Conservation (phyloP, 345 rosid species). For the Geranium rotundifolium region DNA sequence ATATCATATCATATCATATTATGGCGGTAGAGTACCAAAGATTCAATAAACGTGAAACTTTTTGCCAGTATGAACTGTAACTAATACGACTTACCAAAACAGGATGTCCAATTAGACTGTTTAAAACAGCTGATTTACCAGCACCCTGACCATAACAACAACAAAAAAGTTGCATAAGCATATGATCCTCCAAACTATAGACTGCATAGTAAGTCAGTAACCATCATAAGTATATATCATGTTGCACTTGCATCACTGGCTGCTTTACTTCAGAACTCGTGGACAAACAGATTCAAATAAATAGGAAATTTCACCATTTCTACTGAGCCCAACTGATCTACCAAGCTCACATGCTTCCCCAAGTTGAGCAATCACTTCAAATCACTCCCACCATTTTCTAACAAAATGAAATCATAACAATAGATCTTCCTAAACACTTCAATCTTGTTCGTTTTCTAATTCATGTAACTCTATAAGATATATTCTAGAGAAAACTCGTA, state of each 20-base stretch:
- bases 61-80: conserved; percentile 6
- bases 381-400: neutral
- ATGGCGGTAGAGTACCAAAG: neutral
- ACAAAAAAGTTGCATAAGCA: neutral
- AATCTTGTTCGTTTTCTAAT: too few relatives aligned
- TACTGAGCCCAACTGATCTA: neutral
- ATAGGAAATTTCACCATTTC: neutral
- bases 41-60: neutral
- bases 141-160: conserved; percentile 58
- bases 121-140: conserved; percentile 89
- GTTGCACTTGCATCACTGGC: neutral
- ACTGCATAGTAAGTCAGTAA: neutral
- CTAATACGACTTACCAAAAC: conserved; percentile 54
- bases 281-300: neutral
- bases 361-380: neutral
- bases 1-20: too few relatives aligned
- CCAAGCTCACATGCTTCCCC: neutral
- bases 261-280: neutral
- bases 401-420: neutral
- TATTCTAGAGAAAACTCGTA: too few relatives aligned
- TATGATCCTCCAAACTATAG: neutral
- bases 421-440: too few relatives aligned
- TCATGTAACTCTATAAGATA: neutral
- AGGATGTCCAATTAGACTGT: conserved; percentile 95
- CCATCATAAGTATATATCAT: neutral